A percentile compares a stretch with the other conserved stretches of the same genome.
Conservation (phyloP, 352 stramenopile genomes). For the Phytophthora agathidicida region DNA sequence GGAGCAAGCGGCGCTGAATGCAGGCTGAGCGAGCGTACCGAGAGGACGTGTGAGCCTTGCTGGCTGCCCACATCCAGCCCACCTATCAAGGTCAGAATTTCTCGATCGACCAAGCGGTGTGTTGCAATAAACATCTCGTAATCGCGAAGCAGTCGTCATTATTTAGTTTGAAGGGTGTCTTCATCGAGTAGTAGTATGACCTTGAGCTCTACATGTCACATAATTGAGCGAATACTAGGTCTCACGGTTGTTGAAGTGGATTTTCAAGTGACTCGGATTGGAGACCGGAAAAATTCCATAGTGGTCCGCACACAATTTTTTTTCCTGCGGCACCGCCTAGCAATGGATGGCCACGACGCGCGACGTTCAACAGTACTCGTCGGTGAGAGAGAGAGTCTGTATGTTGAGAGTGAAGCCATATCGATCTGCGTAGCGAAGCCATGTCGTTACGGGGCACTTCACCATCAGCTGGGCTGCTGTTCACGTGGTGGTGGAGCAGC, state of each 20-base stretch:
- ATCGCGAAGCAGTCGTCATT: neutral
- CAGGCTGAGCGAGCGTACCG: neutral
- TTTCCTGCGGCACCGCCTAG: conserved; percentile 6
- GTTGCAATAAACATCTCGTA: conserved; percentile 3
- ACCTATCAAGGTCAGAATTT: conserved; percentile 16
- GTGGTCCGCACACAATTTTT: conserved; percentile 6
- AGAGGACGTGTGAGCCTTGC: neutral
- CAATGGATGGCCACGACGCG: conserved; percentile 4
- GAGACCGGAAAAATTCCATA: conserved; percentile 4
- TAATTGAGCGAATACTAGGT: conserved; percentile 1
- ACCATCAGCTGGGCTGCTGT: conserved; percentile 2
- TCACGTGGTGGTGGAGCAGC: neutral
- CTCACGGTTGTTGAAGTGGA: conserved; percentile 8
- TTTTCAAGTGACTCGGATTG: conserved; percentile 3
- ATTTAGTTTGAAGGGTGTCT: conserved; percentile 5
- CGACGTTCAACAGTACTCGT: conserved; percentile 5
- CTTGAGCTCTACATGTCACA: conserved; percentile 9
- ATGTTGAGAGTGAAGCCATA: conserved; percentile 5
- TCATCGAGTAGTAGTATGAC: neutral
- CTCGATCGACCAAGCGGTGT: conserved; percentile 1
- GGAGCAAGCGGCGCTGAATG: too few relatives aligned
- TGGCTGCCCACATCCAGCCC: conserved; percentile 1
- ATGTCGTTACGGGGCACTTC: conserved; percentile 7
- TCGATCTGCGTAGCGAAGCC: conserved; percentile 5
- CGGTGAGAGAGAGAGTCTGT: neutral